Evolutionary conservation across 306 rosid species (phyloP).

Genomic region (Rosa rugosa): DNA sequence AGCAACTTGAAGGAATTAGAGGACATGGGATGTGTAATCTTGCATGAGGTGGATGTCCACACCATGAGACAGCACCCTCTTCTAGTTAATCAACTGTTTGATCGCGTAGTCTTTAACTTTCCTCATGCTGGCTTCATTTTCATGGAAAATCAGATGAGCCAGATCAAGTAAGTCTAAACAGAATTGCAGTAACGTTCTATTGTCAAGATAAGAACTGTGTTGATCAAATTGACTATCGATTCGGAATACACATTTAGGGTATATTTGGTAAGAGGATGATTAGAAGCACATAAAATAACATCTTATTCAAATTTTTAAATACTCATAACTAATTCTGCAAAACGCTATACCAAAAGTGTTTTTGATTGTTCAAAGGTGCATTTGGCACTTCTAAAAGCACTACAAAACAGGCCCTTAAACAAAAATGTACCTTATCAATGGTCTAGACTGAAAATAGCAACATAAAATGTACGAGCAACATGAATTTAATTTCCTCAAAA

Average conservation of each 20-base stretch:
- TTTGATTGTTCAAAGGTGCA: background rate
- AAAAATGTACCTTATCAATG: background rate
- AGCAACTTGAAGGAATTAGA: slow-evolving; percentile 27
- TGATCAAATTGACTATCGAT: background rate
- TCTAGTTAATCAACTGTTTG: background rate
- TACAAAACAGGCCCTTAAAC: background rate
- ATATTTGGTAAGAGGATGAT: background rate
- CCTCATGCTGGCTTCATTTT: slow-evolving; percentile 32
- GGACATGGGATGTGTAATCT: slow-evolving; percentile 22
- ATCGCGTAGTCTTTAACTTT: slow-evolving; percentile 37
- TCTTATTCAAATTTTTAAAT: background rate
- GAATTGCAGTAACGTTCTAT: background rate
- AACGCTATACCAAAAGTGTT: no score
- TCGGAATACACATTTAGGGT: background rate
- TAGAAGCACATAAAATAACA: background rate
- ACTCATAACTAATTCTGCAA: background rate
- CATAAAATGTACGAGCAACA: no score
- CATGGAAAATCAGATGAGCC: background rate
- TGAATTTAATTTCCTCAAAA: no score
- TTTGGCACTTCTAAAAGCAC: background rate
- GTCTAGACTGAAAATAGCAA: background rate
- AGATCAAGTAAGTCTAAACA: background rate
- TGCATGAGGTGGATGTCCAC: slow-evolving; percentile 36
- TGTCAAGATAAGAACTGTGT: background rate
- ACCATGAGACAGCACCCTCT: slow-evolving; percentile 16